A percentile compares a stretch with the other conserved stretches of the same genome.
Evolutionary conservation across 148 eudicot species (phyloP).

Genomic region (Nepenthes mirabilis): DNA sequence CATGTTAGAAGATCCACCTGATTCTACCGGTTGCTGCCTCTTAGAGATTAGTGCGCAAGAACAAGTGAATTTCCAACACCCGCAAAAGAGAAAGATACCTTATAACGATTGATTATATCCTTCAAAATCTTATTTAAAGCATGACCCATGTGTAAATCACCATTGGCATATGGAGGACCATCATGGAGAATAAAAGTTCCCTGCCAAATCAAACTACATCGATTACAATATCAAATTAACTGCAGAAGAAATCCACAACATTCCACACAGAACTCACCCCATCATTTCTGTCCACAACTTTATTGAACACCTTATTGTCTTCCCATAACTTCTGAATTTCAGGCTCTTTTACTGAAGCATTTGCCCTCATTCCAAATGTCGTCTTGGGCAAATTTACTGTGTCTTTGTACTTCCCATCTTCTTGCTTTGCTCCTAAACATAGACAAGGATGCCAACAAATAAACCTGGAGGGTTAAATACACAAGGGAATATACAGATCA

Average conservation of each 20-base stretch:
- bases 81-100: conserved; percentile 22
- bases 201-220: conserved; percentile 28
- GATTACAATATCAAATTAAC: conserved; percentile 5
- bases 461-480: too few species aligned
- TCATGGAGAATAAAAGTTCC: conserved; percentile 87
- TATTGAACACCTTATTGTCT: conserved; percentile 73
- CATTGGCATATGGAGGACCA: conserved; percentile 99
- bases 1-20: too few species aligned
- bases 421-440: conserved; percentile 45
- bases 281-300: conserved; percentile 51
- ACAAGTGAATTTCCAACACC: not conserved
- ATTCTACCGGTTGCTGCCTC: not conserved
- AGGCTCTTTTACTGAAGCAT: conserved; percentile 80
- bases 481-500: too few species aligned
- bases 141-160: conserved; percentile 98
- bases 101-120: conserved; percentile 85
- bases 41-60: too few species aligned
- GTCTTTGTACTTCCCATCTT: conserved; percentile 87
- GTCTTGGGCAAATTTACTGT: conserved; percentile 89
- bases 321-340: conserved; percentile 98
- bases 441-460: not conserved
- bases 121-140: conserved; percentile 90
- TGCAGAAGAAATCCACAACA: not conserved
- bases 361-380: conserved; percentile 91
- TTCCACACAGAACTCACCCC: conserved; percentile 42